Base-by-base conservation (phyloP, 495 filamentous ascomycete genomes). In the Penicillium atrosanguineum region DNA sequence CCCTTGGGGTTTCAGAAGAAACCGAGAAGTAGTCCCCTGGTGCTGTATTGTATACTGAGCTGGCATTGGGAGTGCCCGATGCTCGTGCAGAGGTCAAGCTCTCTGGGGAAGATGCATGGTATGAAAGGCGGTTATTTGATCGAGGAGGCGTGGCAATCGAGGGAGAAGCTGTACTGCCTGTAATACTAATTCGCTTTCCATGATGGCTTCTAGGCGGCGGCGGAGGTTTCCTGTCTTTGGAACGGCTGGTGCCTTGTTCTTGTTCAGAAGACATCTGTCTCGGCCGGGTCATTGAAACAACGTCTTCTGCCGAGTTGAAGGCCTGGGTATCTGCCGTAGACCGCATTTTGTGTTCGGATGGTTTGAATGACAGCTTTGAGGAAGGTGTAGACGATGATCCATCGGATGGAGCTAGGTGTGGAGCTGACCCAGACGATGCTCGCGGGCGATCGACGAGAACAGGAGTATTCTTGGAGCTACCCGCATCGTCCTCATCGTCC, bases 161-260 rank as follows among this genome's bases (percentile, higher is more conserved):
- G 21, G 66, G 42, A 12, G 73, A 61, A 39, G 63, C 55, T 14
- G 60, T 41, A 19, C 59, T 51, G 48, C 52, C 52, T 45, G 60
- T 61, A 44, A 60, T 29, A 55, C 72, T 81, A 40, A 89, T 87
- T n/a, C 82, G 69, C 63, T 84, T 87, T 6, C 87, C 87, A 69
- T 88, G 86, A 50, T 85, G 80, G 38, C 78, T 85, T 59, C 71
- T 84, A 2, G 86, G 85, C 21, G 82, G 79, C 15, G 83, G 82
- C 9, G 82, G 79, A 15, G 77, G 75, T 52, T 74, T 74, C 57
- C 74, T 76, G 36, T 70, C 54, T 63, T 63, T 52, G 39, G 61
- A 39, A 34, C 64, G 63, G 56, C 57, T 74, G 18, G 69, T 65
- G 34, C 69, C 70, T 48, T 72, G 70, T 5, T 71, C 67, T 28